Conservation (phyloP, 75 land plant genomes). For the Sequoiadendron giganteum region DNA sequence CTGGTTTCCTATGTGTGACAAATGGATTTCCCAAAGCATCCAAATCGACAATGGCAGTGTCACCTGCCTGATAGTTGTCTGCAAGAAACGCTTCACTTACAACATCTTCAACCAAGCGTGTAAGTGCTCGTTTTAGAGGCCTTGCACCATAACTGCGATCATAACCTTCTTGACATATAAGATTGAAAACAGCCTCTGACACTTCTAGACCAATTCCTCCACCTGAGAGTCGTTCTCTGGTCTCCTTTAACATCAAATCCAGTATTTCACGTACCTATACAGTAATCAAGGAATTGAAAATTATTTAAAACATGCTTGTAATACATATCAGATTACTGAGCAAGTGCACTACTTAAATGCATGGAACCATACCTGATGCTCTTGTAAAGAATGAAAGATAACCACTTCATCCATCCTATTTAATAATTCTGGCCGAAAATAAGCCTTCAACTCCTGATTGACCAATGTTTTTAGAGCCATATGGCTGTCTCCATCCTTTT, state of each 20-base stretch:
- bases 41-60: constrained; percentile 67
- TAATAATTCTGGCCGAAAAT: constrained; percentile 90
- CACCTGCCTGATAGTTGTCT: constrained; percentile 65
- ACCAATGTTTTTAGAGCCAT: constrained; percentile 67
- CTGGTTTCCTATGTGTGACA: constrained; percentile 41
- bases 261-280: constrained; percentile 82
- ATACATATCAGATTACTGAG: not conserved
- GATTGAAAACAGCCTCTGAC: constrained; percentile 60
- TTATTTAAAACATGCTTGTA: not conserved
- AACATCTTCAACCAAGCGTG: constrained; percentile 67
- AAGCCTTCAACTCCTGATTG: constrained; percentile 83
- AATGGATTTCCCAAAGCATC: constrained; percentile 77
- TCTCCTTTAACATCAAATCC: constrained; percentile 76
- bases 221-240: constrained; percentile 50
- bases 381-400: constrained; percentile 77
- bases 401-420: constrained; percentile 95
- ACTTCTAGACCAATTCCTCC: constrained; percentile 63
- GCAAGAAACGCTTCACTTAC: constrained; percentile 74
- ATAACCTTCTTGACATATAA: constrained; percentile 79
- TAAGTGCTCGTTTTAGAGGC: constrained; percentile 82
- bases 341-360: not conserved
- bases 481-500: constrained; percentile 52
- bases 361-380: constrained; percentile 57
- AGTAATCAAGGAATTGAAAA: not conserved
- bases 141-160: constrained; percentile 84